These are phyloP conservation scores for Lichtheimia ramosa DNA, from an alignment of 371 early-diverging fungal species.

Conservation along the genomic window DNA sequence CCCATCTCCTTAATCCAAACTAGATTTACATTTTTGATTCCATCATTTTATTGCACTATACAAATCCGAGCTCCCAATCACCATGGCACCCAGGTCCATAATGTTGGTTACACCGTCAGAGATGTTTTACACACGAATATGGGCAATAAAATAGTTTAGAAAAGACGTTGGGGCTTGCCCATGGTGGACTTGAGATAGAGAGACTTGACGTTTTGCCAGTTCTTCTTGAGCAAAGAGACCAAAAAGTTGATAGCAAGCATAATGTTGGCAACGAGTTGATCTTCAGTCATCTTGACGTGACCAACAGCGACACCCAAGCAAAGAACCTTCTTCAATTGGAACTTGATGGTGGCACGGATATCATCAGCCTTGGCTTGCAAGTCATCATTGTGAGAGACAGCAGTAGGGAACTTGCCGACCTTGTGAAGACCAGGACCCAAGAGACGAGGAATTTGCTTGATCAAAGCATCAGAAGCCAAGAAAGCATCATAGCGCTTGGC, in stretches of 20 bases:
- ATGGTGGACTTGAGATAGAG: conserved; percentile 98
- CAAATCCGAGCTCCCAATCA: conserved; percentile 13
- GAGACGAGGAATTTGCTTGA: conserved; percentile 98
- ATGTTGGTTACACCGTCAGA: conserved; percentile 18
- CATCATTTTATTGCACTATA: conserved; percentile 4
- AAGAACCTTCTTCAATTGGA: conserved; percentile 98
- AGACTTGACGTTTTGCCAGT: conserved; percentile 99
- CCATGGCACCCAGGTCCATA: conserved; percentile 10
- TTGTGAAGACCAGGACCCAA: conserved; percentile 96
- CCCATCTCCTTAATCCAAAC: not conserved
- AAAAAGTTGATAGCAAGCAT: conserved; percentile 98
- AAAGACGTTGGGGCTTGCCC: conserved; percentile 90
- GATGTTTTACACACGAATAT: conserved; percentile 10
- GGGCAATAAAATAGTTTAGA: conserved; percentile 47
- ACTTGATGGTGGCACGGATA: conserved; percentile 97
- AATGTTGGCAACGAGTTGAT: conserved; percentile 95
- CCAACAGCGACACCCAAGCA: conserved; percentile 98
- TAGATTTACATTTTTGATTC: not conserved
- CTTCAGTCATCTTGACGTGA: conserved; percentile 94
- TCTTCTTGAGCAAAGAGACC: conserved; percentile 97
- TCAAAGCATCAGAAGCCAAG: conserved; percentile 95
- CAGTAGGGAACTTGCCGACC: conserved; percentile 98
- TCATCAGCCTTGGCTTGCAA: conserved; percentile 91
- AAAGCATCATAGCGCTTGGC: conserved; percentile 95
- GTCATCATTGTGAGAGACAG: conserved; percentile 91